phyloP scores from a whole-genome alignment of 2,329 filamentous ascomycete species.

The Fusarium subglutinans region DNA sequence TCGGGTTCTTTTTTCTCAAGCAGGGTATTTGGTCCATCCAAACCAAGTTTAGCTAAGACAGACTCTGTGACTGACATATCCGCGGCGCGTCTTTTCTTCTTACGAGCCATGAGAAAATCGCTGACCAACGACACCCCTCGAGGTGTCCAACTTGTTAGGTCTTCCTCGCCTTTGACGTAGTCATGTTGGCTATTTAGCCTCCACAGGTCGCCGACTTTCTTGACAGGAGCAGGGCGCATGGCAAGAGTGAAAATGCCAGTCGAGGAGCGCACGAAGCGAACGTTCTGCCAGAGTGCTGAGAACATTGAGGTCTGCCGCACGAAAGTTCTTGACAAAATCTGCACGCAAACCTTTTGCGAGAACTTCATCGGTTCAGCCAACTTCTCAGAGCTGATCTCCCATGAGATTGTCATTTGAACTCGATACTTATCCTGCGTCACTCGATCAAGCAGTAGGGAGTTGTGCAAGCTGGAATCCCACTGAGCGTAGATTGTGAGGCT shows the following conservation, averaged over 20 bases:
- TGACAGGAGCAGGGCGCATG: conserved; percentile 88
- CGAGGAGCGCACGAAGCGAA: conserved; percentile 86
- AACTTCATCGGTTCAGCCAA: conserved; percentile 91
- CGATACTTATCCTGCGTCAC: conserved; percentile 92
- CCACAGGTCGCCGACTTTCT: conserved; percentile 93
- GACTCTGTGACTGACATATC: conserved; percentile 82
- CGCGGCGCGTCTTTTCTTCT: conserved; percentile 76
- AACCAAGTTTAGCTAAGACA: conserved; percentile 67
- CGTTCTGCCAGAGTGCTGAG: conserved; percentile 84
- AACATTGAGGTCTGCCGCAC: conserved; percentile 89
- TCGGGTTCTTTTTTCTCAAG: conserved; percentile 48
- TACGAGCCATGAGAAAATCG: conserved; percentile 81
- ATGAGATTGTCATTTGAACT: conserved; percentile 86
- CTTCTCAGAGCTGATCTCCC: conserved; percentile 86
- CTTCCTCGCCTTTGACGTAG: conserved; percentile 96
- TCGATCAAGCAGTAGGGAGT: conserved; percentile 91
- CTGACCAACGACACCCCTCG: conserved; percentile 90
- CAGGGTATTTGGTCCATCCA: conserved; percentile 53
- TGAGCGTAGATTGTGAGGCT: conserved; percentile 89
- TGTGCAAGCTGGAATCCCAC: conserved; percentile 96
- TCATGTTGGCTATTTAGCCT: conserved; percentile 94
- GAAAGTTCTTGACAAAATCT: conserved; percentile 85
- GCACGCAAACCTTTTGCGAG: conserved; percentile 79
- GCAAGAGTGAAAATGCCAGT: conserved; percentile 87
- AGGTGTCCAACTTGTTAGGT: conserved; percentile 84